Conservation (phyloP, 1,284 basidiomycete genomes). For the Tetrapyrgos nigripes region DNA sequence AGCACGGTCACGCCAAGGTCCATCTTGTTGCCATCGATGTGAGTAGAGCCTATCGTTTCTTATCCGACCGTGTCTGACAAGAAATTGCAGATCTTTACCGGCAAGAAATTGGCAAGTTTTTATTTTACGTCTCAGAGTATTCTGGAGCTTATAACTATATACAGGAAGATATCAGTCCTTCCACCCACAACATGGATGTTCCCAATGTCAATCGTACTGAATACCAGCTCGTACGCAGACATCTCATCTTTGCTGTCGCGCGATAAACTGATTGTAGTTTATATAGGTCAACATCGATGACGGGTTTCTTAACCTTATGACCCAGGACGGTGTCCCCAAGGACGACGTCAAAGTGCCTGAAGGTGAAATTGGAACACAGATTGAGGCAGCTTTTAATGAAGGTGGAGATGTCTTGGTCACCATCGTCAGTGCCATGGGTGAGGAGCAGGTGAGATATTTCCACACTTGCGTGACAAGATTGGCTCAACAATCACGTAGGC, state of each 20-base stretch:
- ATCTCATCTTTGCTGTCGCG: background rate
- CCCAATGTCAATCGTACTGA: slow-evolving; percentile 93
- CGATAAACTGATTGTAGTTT: slow-evolving; percentile 17
- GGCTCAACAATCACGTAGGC: background rate
- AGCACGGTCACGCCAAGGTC: slow-evolving; percentile 99
- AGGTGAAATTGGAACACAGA: slow-evolving; percentile 81
- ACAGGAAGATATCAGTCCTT: slow-evolving; percentile 98
- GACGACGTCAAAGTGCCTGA: slow-evolving; percentile 97
- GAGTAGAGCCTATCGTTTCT: slow-evolving; percentile 40
- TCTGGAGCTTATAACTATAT: slow-evolving; percentile 15
- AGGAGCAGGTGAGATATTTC: slow-evolving; percentile 71
- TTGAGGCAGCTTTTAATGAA: slow-evolving; percentile 78
- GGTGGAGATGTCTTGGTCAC: slow-evolving; percentile 92
- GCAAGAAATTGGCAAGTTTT: slow-evolving; percentile 82
- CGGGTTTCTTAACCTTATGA: slow-evolving; percentile 96
- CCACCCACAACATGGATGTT: slow-evolving; percentile 99
- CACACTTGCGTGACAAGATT: background rate
- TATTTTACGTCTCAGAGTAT: background rate
- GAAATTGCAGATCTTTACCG: slow-evolving; percentile 85
- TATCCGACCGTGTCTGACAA: slow-evolving; percentile 16
- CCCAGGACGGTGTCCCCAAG: slow-evolving; percentile 83
- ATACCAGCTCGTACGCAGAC: slow-evolving; percentile 87
- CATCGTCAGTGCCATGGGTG: slow-evolving; percentile 90
- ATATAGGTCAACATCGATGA: slow-evolving; percentile 84
- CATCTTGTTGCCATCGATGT: slow-evolving; percentile 98